Conservation (phyloP, 345 rosid genomes). For the Linum lewisii region DNA sequence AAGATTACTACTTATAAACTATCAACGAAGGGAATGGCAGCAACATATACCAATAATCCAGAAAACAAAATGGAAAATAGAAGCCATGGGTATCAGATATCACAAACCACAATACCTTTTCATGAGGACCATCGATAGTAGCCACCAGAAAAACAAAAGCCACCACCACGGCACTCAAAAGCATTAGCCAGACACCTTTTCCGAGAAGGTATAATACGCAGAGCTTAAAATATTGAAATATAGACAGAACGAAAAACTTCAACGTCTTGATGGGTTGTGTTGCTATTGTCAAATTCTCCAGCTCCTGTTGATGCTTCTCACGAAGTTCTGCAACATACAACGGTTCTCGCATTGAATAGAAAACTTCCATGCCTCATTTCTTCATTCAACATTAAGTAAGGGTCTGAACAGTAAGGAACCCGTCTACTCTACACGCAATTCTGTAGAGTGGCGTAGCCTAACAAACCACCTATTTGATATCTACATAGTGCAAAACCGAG, state of each 20-base stretch:
- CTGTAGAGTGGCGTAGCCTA: too few species aligned
- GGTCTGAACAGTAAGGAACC: background rate
- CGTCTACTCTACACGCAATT: background rate
- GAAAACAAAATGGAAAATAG: background rate
- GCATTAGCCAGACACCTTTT: slow-evolving; percentile 69
- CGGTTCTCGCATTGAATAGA: background rate
- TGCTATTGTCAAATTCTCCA: slow-evolving; percentile 58
- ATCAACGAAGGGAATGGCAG: background rate
- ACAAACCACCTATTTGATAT: background rate
- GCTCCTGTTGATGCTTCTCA: slow-evolving; percentile 54
- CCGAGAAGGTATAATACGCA: slow-evolving; percentile 43
- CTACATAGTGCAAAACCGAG: background rate
- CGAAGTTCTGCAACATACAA: slow-evolving; percentile 37
- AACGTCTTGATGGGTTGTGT: slow-evolving; percentile 67
- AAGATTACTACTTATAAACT: background rate
- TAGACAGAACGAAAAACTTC: slow-evolving; percentile 54
- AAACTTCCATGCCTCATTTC: background rate
- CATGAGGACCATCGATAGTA: slow-evolving; percentile 78
- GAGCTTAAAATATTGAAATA: slow-evolving; percentile 43
- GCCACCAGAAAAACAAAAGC: slow-evolving; percentile 44
- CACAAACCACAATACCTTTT: slow-evolving; percentile 48
- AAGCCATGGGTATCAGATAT: background rate
- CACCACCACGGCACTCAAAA: slow-evolving; percentile 30
- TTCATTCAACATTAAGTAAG: too few species aligned
- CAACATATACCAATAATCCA: background rate